Percentiles rank a stretch among this genome's conserved stretches.
phyloP scores from a whole-genome alignment of 106 monocot species.

The Platanthera guangdongensis region DNA sequence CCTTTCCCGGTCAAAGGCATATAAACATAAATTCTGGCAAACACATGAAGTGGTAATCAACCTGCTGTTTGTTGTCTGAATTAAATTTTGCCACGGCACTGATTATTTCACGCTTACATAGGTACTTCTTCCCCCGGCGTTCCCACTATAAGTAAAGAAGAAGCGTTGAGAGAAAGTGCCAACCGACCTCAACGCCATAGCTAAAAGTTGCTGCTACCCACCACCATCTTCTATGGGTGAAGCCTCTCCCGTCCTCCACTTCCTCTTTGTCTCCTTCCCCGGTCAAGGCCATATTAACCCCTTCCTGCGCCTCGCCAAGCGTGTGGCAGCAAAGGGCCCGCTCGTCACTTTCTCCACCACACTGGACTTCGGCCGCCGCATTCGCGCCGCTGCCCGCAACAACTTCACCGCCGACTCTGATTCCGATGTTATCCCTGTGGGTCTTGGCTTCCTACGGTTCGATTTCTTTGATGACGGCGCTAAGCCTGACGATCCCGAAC shows the following conservation, averaged over 20 bases:
- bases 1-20: too few species aligned
- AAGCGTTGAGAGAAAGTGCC: too few species aligned
- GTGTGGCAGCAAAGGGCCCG: conserved; percentile 56
- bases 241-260: conserved; percentile 12
- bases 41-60: too few species aligned
- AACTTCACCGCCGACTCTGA: conserved; percentile 5
- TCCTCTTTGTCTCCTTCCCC: conserved; percentile 58
- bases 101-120: too few species aligned
- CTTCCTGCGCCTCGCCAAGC: conserved; percentile 61
- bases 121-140: too few species aligned
- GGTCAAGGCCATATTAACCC: conserved; percentile 80
- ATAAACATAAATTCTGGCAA: too few species aligned
- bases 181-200: too few species aligned
- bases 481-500: conserved; percentile 11
- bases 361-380: conserved; percentile 22
- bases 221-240: neutral
- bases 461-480: conserved; percentile 52
- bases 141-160: too few species aligned
- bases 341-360: conserved; percentile 65
- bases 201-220: neutral
- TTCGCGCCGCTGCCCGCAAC: conserved; percentile 20
- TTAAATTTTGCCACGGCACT: too few species aligned
- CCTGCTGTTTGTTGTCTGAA: too few species aligned
- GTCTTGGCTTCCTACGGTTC: conserved; percentile 56
- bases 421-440: conserved; percentile 25